Evolutionary conservation across 352 stramenopile species (phyloP).

Genomic region (Globisporangium paddicum): DNA sequence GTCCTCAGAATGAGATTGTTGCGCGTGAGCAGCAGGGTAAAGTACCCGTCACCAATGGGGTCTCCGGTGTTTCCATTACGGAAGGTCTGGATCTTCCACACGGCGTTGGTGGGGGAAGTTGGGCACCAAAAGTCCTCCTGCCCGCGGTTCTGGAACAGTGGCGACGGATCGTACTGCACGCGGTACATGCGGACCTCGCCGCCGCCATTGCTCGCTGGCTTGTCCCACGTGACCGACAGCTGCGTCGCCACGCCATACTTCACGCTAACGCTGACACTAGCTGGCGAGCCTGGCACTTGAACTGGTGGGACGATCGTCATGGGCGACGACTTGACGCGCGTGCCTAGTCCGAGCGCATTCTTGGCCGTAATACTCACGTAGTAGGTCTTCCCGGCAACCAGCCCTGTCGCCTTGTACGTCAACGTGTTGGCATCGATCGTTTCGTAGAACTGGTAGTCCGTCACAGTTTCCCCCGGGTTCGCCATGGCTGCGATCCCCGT

Average conservation of each 20-base stretch:
- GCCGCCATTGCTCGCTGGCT: constrained; percentile 51
- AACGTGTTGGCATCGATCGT: constrained; percentile 49
- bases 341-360: constrained; percentile 71
- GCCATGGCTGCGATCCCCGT: constrained; percentile 31
- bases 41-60: constrained; percentile 48
- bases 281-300: constrained; percentile 72
- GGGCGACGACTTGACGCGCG: constrained; percentile 35
- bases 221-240: constrained; percentile 45
- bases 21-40: constrained; percentile 47
- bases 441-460: constrained; percentile 69
- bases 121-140: constrained; percentile 69
- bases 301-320: constrained; percentile 50
- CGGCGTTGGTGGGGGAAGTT: constrained; percentile 34
- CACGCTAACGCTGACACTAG: constrained; percentile 63
- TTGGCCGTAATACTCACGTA: constrained; percentile 86
- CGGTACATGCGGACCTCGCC: constrained; percentile 65
- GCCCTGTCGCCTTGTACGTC: constrained; percentile 61
- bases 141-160: constrained; percentile 57
- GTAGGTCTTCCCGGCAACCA: constrained; percentile 76
- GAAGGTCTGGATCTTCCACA: constrained; percentile 50
- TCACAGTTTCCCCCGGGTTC: constrained; percentile 43
- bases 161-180: constrained; percentile 69
- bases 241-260: constrained; percentile 75
- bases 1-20: constrained; percentile 39
- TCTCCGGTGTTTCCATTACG: constrained; percentile 20